Evolutionary conservation across 495 filamentous ascomycete genomes (phyloP).

Genomic region (Neurospora sp.): DNA sequence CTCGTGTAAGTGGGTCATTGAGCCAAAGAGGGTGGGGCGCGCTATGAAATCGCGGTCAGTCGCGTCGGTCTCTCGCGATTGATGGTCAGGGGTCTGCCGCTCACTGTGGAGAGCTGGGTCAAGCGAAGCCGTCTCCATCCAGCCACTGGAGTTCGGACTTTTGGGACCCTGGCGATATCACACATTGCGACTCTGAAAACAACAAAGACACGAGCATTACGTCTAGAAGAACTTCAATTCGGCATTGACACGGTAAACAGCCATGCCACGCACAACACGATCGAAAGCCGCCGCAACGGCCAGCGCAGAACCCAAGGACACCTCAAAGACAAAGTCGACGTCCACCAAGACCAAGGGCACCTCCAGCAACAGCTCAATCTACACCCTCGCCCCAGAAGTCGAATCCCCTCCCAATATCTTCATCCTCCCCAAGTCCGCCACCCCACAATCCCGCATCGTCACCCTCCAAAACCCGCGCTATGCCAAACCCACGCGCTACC

Average conservation of each 20-base stretch:
- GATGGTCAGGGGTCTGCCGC: not conserved
- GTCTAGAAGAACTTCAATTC: not conserved
- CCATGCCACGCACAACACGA: conserved; percentile 23
- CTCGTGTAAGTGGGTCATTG: not conserved
- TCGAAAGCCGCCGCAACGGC: conserved; percentile 13
- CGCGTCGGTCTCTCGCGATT: not conserved
- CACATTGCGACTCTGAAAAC: not conserved
- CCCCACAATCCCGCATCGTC: conserved; percentile 56
- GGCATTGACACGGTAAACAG: not conserved
- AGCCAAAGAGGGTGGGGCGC: not conserved
- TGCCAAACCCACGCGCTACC: conserved; percentile 53
- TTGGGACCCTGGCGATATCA: not conserved
- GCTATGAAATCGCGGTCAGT: not conserved
- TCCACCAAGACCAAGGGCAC: conserved; percentile 16
- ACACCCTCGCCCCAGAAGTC: conserved; percentile 25
- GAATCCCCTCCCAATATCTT: conserved; percentile 56
- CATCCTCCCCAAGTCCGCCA: conserved; percentile 62
- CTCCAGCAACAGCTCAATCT: conserved; percentile 18
- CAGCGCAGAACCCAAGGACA: conserved; percentile 9
- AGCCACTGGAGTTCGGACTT: not conserved
- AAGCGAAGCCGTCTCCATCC: too few relatives aligned
- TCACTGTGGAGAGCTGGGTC: not conserved
- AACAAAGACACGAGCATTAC: not conserved
- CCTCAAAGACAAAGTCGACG: too few relatives aligned
- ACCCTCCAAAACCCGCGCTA: conserved; percentile 73